Percentiles rank a stretch among this genome's conserved stretches.
Conservation (phyloP, 2,329 filamentous ascomycete species). For the Ophiostoma sp. region DNA sequence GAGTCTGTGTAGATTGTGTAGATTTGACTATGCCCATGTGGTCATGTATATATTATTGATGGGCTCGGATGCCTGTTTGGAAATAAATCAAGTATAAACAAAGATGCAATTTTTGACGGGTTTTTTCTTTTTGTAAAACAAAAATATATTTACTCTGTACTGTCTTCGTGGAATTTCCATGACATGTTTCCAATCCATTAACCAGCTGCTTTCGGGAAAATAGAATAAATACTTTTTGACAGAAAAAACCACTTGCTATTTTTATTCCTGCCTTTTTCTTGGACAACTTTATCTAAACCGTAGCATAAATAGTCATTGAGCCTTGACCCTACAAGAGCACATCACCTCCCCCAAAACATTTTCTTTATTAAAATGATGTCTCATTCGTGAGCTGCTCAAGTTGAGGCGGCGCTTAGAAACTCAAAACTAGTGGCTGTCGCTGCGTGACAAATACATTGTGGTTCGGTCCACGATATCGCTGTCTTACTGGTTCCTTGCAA, state of each 20-base stretch:
- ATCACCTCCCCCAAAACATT: background rate
- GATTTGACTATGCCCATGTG: background rate
- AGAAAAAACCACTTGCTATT: too few relatives aligned
- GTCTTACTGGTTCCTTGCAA: background rate
- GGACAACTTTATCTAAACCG: too few relatives aligned
- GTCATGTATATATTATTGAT: background rate
- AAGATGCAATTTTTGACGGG: background rate
- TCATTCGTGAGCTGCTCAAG: background rate
- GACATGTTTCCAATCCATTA: too few relatives aligned
- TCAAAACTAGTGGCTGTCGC: constrained; percentile 3
- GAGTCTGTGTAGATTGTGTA: constrained; percentile 45
- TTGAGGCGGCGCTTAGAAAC: constrained; percentile 15
- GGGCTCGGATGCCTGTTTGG: background rate
- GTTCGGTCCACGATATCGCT: background rate
- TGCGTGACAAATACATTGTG: background rate
- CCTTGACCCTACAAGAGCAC: background rate
- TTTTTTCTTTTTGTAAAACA: too few relatives aligned
- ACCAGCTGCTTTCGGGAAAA: too few relatives aligned
- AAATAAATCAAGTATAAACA: background rate
- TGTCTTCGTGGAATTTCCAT: too few relatives aligned
- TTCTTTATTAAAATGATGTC: background rate
- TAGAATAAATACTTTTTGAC: too few relatives aligned
- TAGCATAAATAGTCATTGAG: too few relatives aligned
- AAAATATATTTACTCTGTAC: too few relatives aligned
- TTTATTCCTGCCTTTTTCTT: too few relatives aligned